Base-by-base conservation (phyloP, 257 asterid genomes). In the Fraxinus americana region DNA sequence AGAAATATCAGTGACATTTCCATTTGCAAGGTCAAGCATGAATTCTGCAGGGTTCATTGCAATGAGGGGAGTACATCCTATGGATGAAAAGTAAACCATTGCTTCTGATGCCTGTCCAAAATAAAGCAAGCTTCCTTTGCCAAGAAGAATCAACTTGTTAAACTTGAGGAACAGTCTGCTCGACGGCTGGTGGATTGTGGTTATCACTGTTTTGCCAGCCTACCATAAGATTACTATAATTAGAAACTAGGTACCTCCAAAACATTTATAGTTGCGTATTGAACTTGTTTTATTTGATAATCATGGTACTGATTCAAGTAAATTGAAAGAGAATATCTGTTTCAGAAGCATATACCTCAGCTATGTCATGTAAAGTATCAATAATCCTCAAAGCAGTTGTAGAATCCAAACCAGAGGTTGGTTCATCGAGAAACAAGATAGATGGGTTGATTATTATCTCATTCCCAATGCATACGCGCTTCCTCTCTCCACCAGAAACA, bases 161-260 rank as follows among this genome's bases (percentile, higher is more conserved):
- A 96, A 96, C 86, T 91, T 96, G 52, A 89, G 91, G 88, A 96
- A 93, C 19, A 96, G 91, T 69, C 99, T 80, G 85, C 97, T 96
- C 0, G 99, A 96, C 1, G 99, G 99, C 89, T 96, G 99, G 82
- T 96, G 98, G 84, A 93, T 96, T 17, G 99, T 91, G 2, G 96
- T 90, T 54, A 96, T 79, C 80, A 96, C 96, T 1, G 98, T 93
- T 86, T 94, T 96, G 10, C 99, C 98, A 35, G 86, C 91, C 96
- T 94, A 91, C 73, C 72, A 72, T 41, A 80, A 39, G 7, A 43
- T 76, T 71, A 10, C 30, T 52, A 30, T 21, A 61, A 59, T 72
- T 45, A 21, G 34, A 25, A 7, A 41, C 50, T 34, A 65, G 79
- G 77, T 75, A 71, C n/a, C 57, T 48, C 6, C n/a, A 14, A 4